Evolutionary conservation across 805 yeast species (phyloP).

Genomic region (Sungouiella thailandica): DNA sequence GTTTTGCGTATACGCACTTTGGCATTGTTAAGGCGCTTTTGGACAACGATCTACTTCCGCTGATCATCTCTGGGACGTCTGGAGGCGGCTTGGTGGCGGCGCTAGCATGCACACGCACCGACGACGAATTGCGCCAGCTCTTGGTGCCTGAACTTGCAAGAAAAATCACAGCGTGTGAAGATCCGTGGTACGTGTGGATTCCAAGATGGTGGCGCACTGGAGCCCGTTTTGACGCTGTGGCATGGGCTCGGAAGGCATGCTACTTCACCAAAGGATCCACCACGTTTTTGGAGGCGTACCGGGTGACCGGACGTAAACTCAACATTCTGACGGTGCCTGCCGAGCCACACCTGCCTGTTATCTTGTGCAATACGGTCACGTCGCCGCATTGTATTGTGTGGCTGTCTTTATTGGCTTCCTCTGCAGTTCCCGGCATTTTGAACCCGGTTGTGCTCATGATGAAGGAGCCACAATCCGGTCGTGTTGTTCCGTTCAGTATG

Average conservation of each 20-base stretch:
- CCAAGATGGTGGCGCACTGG: slow-evolving; percentile 70
- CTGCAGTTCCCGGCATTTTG: slow-evolving; percentile 79
- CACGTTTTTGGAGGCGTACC: slow-evolving; percentile 67
- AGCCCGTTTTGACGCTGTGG: slow-evolving; percentile 69
- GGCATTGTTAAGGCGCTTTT: slow-evolving; percentile 70
- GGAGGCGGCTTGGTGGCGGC: slow-evolving; percentile 82
- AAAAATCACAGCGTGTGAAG: slow-evolving; percentile 67
- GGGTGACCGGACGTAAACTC: slow-evolving; percentile 62
- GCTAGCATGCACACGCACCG: slow-evolving; percentile 61
- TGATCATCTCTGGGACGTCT: slow-evolving; percentile 69
- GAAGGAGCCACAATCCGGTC: slow-evolving; percentile 37
- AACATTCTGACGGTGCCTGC: slow-evolving; percentile 79
- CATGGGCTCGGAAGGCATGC: slow-evolving; percentile 63
- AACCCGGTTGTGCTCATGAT: slow-evolving; percentile 79
- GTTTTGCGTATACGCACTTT: slow-evolving; percentile 72
- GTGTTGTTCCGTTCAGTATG: slow-evolving; percentile 61
- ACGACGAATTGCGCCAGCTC: slow-evolving; percentile 54
- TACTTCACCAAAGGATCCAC: slow-evolving; percentile 72
- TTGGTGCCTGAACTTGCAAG: slow-evolving; percentile 58
- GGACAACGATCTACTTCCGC: slow-evolving; percentile 63
- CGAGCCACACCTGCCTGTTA: slow-evolving; percentile 77
- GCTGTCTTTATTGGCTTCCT: slow-evolving; percentile 70
- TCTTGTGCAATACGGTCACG: slow-evolving; percentile 69
- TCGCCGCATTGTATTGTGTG: slow-evolving; percentile 80
- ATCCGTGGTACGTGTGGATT: slow-evolving; percentile 54